These are phyloP conservation scores for Niebla homalea DNA, from an alignment of 495 filamentous ascomycete genomes.

Conservation along the genomic window DNA sequence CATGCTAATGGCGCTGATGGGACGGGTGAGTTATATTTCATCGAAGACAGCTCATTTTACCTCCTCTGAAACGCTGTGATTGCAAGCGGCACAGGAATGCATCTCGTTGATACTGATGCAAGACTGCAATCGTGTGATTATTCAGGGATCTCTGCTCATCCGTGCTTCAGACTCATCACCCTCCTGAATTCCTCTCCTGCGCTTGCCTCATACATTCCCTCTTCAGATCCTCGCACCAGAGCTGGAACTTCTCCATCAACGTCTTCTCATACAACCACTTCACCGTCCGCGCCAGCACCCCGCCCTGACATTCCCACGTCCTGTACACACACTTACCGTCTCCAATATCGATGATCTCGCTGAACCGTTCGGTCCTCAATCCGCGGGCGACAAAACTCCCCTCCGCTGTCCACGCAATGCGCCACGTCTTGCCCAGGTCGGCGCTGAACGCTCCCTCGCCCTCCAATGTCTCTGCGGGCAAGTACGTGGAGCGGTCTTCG, in stretches of 20 bases:
- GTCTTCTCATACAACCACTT: slow-evolving; percentile 25
- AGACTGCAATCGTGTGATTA: no score
- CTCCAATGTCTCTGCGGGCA: background rate
- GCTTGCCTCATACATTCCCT: slow-evolving; percentile 18
- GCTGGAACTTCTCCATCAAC: slow-evolving; percentile 26
- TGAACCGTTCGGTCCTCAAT: slow-evolving; percentile 28
- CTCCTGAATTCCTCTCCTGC: no score
- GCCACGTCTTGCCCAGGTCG: slow-evolving; percentile 14
- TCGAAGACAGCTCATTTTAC: no score
- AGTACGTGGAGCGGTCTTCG: slow-evolving; percentile 1
- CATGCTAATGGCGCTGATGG: no score
- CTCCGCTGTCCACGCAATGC: slow-evolving; percentile 28
- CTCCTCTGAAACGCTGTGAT: no score
- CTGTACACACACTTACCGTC: slow-evolving; percentile 16
- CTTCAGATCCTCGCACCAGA: slow-evolving; percentile 31
- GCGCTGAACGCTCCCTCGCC: slow-evolving; percentile 1
- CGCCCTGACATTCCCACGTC: slow-evolving; percentile 33
- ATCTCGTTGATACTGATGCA: no score
- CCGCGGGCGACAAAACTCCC: slow-evolving; percentile 21
- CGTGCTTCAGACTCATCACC: no score
- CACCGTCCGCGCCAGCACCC: slow-evolving; percentile 28
- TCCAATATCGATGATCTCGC: slow-evolving; percentile 20
- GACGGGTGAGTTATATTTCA: no score
- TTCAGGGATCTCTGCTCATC: no score
- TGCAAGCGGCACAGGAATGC: no score